A percentile compares a stretch with the other conserved stretches of the same genome.
Evolutionary conservation across 2,329 filamentous ascomycete species (phyloP).

Genomic region (Waltergamsia citrina): DNA sequence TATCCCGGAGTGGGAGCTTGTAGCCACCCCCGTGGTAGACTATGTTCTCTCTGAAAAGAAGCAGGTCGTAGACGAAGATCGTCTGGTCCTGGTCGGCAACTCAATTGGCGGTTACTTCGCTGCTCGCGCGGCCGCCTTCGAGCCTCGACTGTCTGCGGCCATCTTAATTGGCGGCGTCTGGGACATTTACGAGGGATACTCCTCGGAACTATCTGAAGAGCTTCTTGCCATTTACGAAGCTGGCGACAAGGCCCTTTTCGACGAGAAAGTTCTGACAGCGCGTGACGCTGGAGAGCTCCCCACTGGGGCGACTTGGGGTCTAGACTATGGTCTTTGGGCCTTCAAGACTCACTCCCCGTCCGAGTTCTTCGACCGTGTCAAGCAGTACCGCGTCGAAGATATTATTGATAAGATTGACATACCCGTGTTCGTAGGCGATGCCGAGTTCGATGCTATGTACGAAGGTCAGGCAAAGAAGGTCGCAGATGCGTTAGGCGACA

Average conservation of each 20-base stretch:
- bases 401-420: conserved; percentile 8
- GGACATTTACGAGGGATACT: conserved; percentile 11
- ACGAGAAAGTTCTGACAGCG: conserved; percentile 6
- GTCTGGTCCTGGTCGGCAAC: conserved; percentile 26
- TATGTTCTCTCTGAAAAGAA: conserved; percentile 14
- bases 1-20: conserved; percentile 31
- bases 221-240: conserved; percentile 5
- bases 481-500: conserved; percentile 7
- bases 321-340: conserved; percentile 20
- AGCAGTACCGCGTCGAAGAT: conserved; percentile 8
- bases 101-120: conserved; percentile 31
- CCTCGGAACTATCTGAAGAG: conserved; percentile 1
- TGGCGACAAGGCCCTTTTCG: conserved; percentile 8
- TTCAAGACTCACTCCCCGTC: conserved; percentile 18
- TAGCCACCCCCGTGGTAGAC: conserved; percentile 29
- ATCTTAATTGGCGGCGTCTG: conserved; percentile 26
- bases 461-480: conserved; percentile 4
- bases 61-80: conserved; percentile 16
- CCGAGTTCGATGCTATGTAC: conserved; percentile 5
- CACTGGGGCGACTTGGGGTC: conserved; percentile 14
- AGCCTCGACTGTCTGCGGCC: conserved; percentile 27
- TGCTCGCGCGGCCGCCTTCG: conserved; percentile 30
- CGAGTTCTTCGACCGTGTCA: conserved; percentile 10
- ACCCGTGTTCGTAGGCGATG: conserved; percentile 5
- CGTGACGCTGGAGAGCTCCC: conserved; percentile 2